Base-by-base conservation (phyloP, 2,329 filamentous ascomycete species). In the Trichoderma asperellum region DNA sequence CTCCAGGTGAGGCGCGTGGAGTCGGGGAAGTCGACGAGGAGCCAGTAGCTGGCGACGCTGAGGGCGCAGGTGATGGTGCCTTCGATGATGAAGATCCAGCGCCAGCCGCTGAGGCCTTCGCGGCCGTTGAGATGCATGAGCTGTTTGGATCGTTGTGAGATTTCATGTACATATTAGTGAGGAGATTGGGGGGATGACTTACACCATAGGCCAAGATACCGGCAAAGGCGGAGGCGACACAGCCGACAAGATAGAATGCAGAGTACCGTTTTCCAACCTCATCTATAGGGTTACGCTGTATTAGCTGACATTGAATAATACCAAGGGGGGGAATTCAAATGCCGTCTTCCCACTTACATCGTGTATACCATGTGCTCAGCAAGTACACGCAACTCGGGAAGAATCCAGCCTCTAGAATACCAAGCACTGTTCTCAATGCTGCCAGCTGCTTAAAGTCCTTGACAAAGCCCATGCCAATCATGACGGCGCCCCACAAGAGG, bases 371-470 rank as follows among this genome's bases (percentile, higher is more conserved):
- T 43, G 89, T 91, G 70, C 87, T 90, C n/a, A 93, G 84, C 6
- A 93, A 81, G 75, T 92, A 93, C 0, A 91, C 89, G 62, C 87
- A 90, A 63, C 87, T 87, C 0, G 90, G 90, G 78, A 92, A 93
- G 79, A 91, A 92, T 0, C 90, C 88, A n/a, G 88, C 86, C 76
- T 92, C 90, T 32, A 92, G 83, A 2, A 89, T 71, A 60, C 90
- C 91, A 18, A 91, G 82, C 1, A 92, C 67, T 0, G 88, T 79
- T 56, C 90, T 81, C 49, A 90, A 78, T 0, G 80, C 88, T 0
- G 87, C 81, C 66, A 92, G 77, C 29, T 84, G 76, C 1, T 76
- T 73, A 80, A 85, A 90, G 14, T 80, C 79, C 47, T 83, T 78
- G 57, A 85, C 82, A 69, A 91, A 92, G 8, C 88, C 89, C 84